Percentiles rank a stretch among this genome's conserved stretches.
Evolutionary conservation across 305 asterid genomes (phyloP).

Genomic region (Fraxinus nigra): DNA sequence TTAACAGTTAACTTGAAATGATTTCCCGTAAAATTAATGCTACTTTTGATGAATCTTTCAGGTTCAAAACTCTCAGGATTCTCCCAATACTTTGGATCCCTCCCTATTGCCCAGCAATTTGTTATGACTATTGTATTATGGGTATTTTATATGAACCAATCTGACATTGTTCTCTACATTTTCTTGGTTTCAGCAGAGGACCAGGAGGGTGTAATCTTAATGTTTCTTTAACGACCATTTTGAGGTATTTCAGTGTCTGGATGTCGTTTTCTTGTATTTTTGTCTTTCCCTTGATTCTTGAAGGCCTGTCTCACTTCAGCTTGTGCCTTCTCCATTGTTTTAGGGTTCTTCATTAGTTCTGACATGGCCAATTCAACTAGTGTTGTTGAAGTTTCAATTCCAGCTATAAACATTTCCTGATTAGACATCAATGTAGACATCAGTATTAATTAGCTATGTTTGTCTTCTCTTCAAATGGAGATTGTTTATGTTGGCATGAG

Average conservation of each 20-base stretch:
- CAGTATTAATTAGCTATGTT: neutral
- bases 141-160: conserved; percentile 18
- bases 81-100: conserved; percentile 22
- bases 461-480: neutral
- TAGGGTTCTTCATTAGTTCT: neutral
- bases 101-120: conserved; percentile 21
- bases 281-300: neutral
- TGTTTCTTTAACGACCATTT: neutral
- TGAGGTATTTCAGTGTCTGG: neutral
- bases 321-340: neutral
- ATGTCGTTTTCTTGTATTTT: neutral
- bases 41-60: conserved; percentile 13
- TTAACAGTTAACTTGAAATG: conserved; percentile 12
- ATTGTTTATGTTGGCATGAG: no score
- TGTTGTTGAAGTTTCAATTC: neutral
- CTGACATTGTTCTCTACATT: neutral
- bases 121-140: neutral
- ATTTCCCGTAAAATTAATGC: neutral
- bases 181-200: neutral
- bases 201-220: conserved; percentile 1
- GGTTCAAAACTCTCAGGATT: conserved; percentile 21
- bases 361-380: neutral
- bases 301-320: neutral
- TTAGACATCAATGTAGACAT: neutral
- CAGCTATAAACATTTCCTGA: neutral